Percentiles rank a stretch among this genome's conserved stretches.
These are phyloP conservation scores for Penicillium pulvis DNA, from an alignment of 495 filamentous ascomycete genomes.

Conservation along the genomic window DNA sequence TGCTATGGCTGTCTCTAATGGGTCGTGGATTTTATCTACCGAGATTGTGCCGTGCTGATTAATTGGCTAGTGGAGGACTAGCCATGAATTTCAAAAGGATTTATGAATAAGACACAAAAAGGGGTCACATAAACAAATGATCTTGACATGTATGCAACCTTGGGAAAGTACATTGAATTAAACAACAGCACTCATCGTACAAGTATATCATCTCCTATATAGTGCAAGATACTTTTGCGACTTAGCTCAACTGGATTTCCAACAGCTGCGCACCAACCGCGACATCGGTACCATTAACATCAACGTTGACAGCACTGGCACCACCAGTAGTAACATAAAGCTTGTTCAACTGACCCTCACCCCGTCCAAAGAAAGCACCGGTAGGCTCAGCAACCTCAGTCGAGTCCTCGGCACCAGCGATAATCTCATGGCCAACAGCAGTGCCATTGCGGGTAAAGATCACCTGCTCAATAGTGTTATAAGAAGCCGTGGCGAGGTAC, in stretches of 20 bases:
- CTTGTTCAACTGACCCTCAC: background rate
- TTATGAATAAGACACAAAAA: no score
- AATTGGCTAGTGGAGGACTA: no score
- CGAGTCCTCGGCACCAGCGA: slow-evolving; percentile 2
- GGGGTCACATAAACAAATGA: no score
- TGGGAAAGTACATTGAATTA: no score
- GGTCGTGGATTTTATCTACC: no score
- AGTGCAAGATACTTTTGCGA: background rate
- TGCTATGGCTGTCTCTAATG: background rate
- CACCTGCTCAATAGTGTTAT: slow-evolving; percentile 3
- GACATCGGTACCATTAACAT: background rate
- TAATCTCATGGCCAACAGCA: background rate
- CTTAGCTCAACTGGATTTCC: background rate
- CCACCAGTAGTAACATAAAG: background rate
- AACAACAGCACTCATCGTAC: no score
- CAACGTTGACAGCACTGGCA: slow-evolving; percentile 1
- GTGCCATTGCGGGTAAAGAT: slow-evolving; percentile 1
- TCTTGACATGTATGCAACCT: no score
- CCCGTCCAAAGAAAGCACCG: slow-evolving; percentile 1
- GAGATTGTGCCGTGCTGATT: no score
- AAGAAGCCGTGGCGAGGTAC: background rate
- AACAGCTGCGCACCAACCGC: slow-evolving; percentile 1
- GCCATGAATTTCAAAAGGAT: no score
- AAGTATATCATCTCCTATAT: background rate
- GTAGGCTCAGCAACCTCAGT: slow-evolving; percentile 3